Conservation (phyloP, 306 rosid species). For the Prunus fruticosa region DNA sequence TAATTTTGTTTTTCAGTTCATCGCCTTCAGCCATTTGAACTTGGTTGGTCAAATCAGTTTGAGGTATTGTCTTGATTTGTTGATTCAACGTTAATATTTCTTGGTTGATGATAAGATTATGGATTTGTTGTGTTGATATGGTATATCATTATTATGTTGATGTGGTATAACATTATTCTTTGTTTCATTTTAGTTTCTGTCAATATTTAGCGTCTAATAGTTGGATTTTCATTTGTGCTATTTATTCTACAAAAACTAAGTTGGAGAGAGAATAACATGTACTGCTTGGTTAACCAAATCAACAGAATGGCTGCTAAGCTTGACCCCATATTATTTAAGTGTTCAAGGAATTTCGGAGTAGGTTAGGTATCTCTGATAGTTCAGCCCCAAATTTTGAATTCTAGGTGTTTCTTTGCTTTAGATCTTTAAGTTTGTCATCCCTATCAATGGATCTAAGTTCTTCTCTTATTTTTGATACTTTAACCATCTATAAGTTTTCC, state of each 20-base stretch:
- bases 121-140: too few relatives aligned
- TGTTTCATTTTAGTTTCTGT: not conserved
- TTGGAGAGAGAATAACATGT: not conserved
- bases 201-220: too few relatives aligned
- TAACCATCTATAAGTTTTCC: not conserved
- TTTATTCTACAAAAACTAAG: not conserved
- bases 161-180: too few relatives aligned
- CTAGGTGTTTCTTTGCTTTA: not conserved
- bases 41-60: too few relatives aligned
- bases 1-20: not conserved
- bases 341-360: not conserved
- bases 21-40: not conserved
- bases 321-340: not conserved
- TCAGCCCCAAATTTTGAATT: not conserved
- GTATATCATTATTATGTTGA: too few relatives aligned
- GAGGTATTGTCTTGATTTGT: not conserved
- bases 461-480: slow-evolving; percentile 12
- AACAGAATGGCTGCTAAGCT: not conserved
- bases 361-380: slow-evolving; percentile 1
- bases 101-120: too few relatives aligned
- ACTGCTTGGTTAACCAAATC: not conserved
- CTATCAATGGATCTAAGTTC: not conserved
- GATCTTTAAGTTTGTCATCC: not conserved
- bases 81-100: not conserved
- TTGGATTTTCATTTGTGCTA: not conserved